phyloP scores from a whole-genome alignment of 257 asterid species.

The Solanum bukasovii region DNA sequence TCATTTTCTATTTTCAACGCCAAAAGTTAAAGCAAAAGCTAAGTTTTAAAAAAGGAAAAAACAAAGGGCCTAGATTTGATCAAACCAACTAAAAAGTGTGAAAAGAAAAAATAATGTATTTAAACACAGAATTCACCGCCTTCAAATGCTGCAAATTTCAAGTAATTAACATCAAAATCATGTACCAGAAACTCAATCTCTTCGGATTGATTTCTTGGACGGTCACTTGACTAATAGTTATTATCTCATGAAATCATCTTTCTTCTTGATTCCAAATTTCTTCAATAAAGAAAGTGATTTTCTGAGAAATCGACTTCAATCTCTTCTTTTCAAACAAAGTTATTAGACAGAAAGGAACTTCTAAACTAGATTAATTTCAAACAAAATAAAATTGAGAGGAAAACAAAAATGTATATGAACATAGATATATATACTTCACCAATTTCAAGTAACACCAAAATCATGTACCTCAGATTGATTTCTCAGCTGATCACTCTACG shows the following conservation, averaged over 20 bases:
- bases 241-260: background rate
- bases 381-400: background rate
- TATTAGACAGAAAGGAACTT: background rate
- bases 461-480: background rate
- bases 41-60: background rate
- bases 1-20: background rate
- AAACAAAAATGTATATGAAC: background rate
- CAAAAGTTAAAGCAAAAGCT: background rate
- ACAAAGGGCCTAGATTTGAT: background rate
- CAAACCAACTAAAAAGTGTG: background rate
- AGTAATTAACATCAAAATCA: background rate
- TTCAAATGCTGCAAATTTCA: background rate
- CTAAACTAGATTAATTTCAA: background rate
- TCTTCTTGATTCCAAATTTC: background rate
- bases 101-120: background rate
- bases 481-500: background rate
- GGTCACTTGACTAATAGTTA: background rate
- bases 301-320: background rate
- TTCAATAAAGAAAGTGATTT: background rate
- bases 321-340: background rate
- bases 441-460: background rate
- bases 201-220: background rate
- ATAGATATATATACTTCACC: background rate
- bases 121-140: background rate
- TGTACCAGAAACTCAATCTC: background rate